Conservation (phyloP, 1,139 yeast genomes). For the Hanseniaspora sp. region DNA sequence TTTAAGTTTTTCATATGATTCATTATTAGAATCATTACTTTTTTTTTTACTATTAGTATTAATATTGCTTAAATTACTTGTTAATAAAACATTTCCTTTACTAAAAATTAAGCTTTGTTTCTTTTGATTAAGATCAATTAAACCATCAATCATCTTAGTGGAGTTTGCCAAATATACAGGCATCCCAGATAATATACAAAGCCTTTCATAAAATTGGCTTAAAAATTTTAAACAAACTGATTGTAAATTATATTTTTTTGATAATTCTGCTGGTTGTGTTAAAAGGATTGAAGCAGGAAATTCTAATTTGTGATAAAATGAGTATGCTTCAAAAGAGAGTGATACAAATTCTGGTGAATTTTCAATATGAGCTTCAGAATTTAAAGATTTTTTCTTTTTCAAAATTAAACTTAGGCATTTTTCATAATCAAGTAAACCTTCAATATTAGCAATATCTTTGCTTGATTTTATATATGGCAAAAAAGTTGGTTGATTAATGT, state of each 20-base stretch:
- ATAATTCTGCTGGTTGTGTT: constrained; percentile 24
- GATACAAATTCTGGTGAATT: constrained; percentile 25
- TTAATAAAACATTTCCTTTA: not conserved
- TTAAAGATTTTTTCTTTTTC: not conserved
- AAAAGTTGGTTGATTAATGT: not conserved
- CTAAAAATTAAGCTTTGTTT: constrained; percentile 18
- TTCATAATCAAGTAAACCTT: constrained; percentile 16
- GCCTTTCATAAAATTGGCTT: constrained; percentile 25
- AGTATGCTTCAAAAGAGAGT: constrained; percentile 28
- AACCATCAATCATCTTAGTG: not conserved
- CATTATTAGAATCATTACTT: not conserved
- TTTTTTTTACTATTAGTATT: not conserved
- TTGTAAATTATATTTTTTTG: constrained; percentile 20
- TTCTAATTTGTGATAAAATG: constrained; percentile 27
- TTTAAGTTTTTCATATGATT: not conserved
- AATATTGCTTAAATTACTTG: not conserved
- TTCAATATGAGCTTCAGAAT: constrained; percentile 5
- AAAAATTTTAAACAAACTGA: constrained; percentile 25
- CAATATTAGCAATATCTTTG: constrained; percentile 15
- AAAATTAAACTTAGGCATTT: not conserved
- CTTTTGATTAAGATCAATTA: not conserved
- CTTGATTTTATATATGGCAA: not conserved
- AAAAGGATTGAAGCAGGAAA: constrained; percentile 27
- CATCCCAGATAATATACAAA: constrained; percentile 23
- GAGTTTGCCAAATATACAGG: constrained; percentile 21